Conservation (phyloP, 257 asterid genomes). For the Salvia miltiorrhiza region DNA sequence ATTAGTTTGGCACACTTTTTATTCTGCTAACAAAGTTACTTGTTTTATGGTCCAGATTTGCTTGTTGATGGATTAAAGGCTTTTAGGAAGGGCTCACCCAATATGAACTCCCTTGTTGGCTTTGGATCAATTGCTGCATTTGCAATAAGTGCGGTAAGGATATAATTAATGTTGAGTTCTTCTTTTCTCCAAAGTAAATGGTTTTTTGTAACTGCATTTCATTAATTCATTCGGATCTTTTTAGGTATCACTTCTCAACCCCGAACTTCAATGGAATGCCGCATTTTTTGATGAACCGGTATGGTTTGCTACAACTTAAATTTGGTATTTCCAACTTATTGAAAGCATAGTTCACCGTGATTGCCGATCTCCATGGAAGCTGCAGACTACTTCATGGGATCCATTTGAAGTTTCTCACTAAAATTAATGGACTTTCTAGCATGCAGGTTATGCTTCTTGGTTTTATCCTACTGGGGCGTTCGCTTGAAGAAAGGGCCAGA, state of each 20-base stretch:
- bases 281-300: constrained; percentile 98
- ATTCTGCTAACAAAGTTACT: constrained; percentile 12
- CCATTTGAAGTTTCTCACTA: constrained; percentile 40
- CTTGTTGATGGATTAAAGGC: constrained; percentile 85
- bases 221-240: constrained; percentile 14
- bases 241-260: constrained; percentile 87
- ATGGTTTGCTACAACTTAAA: constrained; percentile 31
- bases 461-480: constrained; percentile 88
- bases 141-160: constrained; percentile 85
- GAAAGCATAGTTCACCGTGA: not conserved
- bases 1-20: not conserved
- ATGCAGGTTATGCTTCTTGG: constrained; percentile 99
- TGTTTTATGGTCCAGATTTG: constrained; percentile 53
- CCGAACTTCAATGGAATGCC: constrained; percentile 89
- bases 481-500: constrained; percentile 96
- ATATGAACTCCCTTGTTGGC: constrained; percentile 98
- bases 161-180: constrained; percentile 17
- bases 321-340: constrained; percentile 11
- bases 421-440: constrained; percentile 50
- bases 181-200: constrained; percentile 18
- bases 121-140: constrained; percentile 97
- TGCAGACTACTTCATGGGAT: constrained; percentile 1
- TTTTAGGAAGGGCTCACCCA: constrained; percentile 83
- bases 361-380: constrained; percentile 4
- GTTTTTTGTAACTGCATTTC: constrained; percentile 9